These are phyloP conservation scores for Trichophyton mentagrophytes DNA, from an alignment of 2,329 filamentous ascomycete genomes.

Conservation along the genomic window DNA sequence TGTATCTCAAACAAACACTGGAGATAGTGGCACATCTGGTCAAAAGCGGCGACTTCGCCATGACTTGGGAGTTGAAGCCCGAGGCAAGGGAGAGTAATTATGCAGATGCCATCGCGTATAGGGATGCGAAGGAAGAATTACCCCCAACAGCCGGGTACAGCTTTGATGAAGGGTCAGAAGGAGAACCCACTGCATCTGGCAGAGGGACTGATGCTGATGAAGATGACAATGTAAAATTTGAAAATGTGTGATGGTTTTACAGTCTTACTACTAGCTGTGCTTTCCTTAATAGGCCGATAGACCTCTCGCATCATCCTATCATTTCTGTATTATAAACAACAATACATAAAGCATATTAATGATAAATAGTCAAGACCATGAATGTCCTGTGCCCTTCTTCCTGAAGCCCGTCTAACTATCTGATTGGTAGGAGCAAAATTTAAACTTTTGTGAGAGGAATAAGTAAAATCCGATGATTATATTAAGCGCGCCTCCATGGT, in stretches of 20 bases:
- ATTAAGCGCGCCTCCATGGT: too few relatives aligned
- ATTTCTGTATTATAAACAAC: background rate
- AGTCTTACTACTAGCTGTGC: background rate
- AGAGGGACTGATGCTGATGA: constrained; percentile 50
- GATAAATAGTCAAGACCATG: too few relatives aligned
- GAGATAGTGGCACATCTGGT: constrained; percentile 72
- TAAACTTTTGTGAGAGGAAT: too few relatives aligned
- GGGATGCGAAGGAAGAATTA: constrained; percentile 41
- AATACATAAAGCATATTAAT: too few relatives aligned
- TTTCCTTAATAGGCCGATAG: too few relatives aligned
- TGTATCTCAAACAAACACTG: constrained; percentile 76
- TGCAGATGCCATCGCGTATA: constrained; percentile 26
- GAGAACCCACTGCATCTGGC: constrained; percentile 34
- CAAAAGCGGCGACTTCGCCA: constrained; percentile 71
- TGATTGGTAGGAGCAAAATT: too few relatives aligned
- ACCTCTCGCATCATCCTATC: too few relatives aligned
- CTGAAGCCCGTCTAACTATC: background rate
- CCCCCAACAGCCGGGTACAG: constrained; percentile 36
- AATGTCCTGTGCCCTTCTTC: too few relatives aligned
- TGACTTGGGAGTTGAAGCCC: constrained; percentile 67
- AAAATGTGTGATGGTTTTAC: constrained; percentile 51
- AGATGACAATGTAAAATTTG: constrained; percentile 58
- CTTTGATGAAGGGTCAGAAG: constrained; percentile 40
- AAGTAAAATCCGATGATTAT: too few relatives aligned
- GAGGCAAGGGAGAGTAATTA: constrained; percentile 50